Conservation (phyloP, 192 early-diverging fungal genomes). For the Oehlia diaphana region DNA sequence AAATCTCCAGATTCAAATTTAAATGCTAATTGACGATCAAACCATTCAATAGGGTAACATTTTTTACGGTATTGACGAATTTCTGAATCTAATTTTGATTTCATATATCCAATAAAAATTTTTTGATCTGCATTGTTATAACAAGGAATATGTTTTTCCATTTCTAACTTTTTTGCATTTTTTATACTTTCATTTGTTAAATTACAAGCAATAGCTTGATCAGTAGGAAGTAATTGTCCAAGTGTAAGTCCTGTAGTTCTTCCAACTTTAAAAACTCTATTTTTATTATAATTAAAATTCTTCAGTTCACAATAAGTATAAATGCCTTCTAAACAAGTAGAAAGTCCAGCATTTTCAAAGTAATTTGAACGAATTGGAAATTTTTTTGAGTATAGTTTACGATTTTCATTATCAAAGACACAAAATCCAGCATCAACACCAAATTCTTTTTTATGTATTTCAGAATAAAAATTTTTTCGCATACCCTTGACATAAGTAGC, state of each 20-base stretch:
- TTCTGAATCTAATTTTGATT: neutral
- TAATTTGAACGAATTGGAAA: too few relatives aligned
- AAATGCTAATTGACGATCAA: slow-evolving; percentile 12
- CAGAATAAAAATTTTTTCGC: too few relatives aligned
- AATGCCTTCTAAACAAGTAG: too few relatives aligned
- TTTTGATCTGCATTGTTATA: neutral
- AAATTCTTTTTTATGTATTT: too few relatives aligned
- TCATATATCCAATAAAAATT: slow-evolving; percentile 10
- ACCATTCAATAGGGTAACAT: neutral
- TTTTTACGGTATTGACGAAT: neutral
- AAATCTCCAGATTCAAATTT: neutral
- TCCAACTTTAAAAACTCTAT: neutral
- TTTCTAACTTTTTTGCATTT: neutral
- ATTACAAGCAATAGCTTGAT: neutral
- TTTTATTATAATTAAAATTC: neutral
- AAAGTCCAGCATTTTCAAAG: too few relatives aligned
- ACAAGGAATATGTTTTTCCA: neutral
- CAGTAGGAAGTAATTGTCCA: neutral
- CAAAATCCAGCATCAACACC: too few relatives aligned
- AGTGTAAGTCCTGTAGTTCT: neutral
- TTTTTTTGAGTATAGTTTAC: too few relatives aligned
- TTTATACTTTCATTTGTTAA: neutral
- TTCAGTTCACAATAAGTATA: neutral
- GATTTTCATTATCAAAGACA: too few relatives aligned
- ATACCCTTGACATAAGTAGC: too few relatives aligned